phyloP scores from a whole-genome alignment of 495 filamentous ascomycete genomes.

The Aspergillus diversus region DNA sequence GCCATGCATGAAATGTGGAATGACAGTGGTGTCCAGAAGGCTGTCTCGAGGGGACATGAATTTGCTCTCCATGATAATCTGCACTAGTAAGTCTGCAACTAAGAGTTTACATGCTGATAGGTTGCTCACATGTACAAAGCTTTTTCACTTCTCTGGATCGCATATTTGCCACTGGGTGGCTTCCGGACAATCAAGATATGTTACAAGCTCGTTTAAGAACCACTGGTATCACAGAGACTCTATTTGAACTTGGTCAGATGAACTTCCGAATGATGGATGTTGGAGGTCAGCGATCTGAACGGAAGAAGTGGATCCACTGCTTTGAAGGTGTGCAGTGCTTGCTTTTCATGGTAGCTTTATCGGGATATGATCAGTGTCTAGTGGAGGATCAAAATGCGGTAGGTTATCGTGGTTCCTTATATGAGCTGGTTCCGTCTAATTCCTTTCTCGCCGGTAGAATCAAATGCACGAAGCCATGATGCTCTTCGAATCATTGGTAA shows the following conservation, averaged over 20 bases:
- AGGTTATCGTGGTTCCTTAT: conserved; percentile 40
- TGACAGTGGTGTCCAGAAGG: conserved; percentile 81
- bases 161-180: conserved; percentile 81
- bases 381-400: conserved; percentile 98
- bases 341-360: conserved; percentile 93
- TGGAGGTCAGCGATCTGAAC: conserved; percentile 93
- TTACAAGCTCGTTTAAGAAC: conserved; percentile 90
- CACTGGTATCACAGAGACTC: conserved; percentile 95
- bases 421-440: conserved; percentile 8
- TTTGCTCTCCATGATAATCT: conserved; percentile 96
- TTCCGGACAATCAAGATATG: conserved; percentile 97
- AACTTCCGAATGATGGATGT: conserved; percentile 99
- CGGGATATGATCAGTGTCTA: conserved; percentile 94
- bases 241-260: conserved; percentile 92
- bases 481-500: conserved; percentile 96
- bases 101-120: not conserved
- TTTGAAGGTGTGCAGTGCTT: conserved; percentile 96
- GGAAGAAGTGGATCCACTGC: conserved; percentile 99
- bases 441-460: conserved; percentile 60
- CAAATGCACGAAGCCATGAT: conserved; percentile 99
- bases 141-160: conserved; percentile 91
- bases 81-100: conserved; percentile 70
- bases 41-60: conserved; percentile 89
- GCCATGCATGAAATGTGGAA: conserved; percentile 86
- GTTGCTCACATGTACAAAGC: conserved; percentile 52